Percentiles rank a stretch among this genome's conserved stretches.
phyloP scores from a whole-genome alignment of 1,284 basidiomycete species.

The Macrocystidia cucumis region DNA sequence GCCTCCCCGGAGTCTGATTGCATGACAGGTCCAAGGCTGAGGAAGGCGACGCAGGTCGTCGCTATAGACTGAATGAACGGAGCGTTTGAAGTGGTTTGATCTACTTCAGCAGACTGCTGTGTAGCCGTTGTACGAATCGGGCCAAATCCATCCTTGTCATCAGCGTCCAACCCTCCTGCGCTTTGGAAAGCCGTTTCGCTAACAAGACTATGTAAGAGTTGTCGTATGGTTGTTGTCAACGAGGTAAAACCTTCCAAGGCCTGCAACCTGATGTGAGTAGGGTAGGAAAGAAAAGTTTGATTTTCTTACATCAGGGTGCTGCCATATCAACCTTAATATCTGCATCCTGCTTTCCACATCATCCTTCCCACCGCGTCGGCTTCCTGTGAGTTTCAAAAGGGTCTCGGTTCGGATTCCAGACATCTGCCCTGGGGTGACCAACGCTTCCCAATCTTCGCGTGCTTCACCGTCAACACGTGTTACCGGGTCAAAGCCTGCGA shows the following conservation, averaged over 20 bases:
- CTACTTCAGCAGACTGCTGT: conserved; percentile 18
- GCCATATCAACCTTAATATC: conserved; percentile 53
- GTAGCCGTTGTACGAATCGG: conserved; percentile 39
- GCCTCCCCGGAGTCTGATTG: conserved; percentile 48
- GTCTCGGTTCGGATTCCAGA: conserved; percentile 61
- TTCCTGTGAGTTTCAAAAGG: conserved; percentile 28
- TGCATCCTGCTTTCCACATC: conserved; percentile 17
- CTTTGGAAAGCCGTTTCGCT: too few species aligned
- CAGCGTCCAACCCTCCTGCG: conserved; percentile 11
- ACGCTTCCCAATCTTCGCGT: conserved; percentile 37
- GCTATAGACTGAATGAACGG: conserved; percentile 24
- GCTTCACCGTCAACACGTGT: conserved; percentile 22
- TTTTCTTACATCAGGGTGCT: conserved; percentile 49
- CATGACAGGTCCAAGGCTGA: conserved; percentile 50
- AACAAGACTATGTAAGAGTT: too few species aligned
- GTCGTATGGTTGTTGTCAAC: too few species aligned
- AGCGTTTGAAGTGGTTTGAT: conserved; percentile 20
- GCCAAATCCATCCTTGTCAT: conserved; percentile 62
- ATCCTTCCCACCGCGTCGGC: conserved; percentile 7
- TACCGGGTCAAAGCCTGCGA: conserved; percentile 61
- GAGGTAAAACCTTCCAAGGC: too few species aligned
- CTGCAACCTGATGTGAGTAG: too few species aligned
- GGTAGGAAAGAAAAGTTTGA: conserved; percentile 9
- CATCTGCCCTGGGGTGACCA: conserved; percentile 52
- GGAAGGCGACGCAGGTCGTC: conserved; percentile 44